Conservation (phyloP, 768 basidiomycete genomes). For the Agrocybe pediades region DNA sequence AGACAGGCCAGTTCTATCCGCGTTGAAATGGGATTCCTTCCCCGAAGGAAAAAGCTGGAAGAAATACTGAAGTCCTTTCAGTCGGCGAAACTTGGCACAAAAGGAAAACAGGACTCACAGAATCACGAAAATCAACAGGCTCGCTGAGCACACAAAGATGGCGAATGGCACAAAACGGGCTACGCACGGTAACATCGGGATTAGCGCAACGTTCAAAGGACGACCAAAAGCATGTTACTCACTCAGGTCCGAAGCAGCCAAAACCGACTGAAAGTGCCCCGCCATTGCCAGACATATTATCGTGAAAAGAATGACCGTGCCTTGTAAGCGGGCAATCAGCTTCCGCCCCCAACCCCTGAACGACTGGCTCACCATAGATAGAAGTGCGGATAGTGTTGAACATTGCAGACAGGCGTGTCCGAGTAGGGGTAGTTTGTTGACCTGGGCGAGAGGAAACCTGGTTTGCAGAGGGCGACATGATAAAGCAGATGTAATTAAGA, state of each 20-base stretch:
- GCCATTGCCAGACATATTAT: slow-evolving; percentile 80
- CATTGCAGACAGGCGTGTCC: slow-evolving; percentile 58
- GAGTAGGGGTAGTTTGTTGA: slow-evolving; percentile 27
- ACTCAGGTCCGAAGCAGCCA: slow-evolving; percentile 83
- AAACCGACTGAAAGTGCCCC: slow-evolving; percentile 70
- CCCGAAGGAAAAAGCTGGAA: slow-evolving; percentile 62
- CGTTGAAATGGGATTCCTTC: slow-evolving; percentile 78
- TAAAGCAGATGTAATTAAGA: slow-evolving; percentile 37
- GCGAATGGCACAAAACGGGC: slow-evolving; percentile 89
- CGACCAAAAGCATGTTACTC: slow-evolving; percentile 25
- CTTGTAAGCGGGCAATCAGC: slow-evolving; percentile 33
- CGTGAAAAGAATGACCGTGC: slow-evolving; percentile 70
- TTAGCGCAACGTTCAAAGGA: slow-evolving; percentile 5
- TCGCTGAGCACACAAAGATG: slow-evolving; percentile 75
- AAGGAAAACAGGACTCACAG: slow-evolving; percentile 49
- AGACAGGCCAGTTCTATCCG: slow-evolving; percentile 73
- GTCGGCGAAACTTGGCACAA: background rate
- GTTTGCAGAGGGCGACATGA: slow-evolving; percentile 40
- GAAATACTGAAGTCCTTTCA: slow-evolving; percentile 46
- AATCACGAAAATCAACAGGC: slow-evolving; percentile 64
- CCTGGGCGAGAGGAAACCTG: slow-evolving; percentile 27
- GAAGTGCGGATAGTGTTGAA: slow-evolving; percentile 71
- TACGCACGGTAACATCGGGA: slow-evolving; percentile 27
- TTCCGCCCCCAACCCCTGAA: slow-evolving; percentile 2
- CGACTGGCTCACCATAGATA: slow-evolving; percentile 59